These are phyloP conservation scores for Achaetomium macrosporum DNA, from an alignment of 2,329 filamentous ascomycete genomes.

Conservation along the genomic window DNA sequence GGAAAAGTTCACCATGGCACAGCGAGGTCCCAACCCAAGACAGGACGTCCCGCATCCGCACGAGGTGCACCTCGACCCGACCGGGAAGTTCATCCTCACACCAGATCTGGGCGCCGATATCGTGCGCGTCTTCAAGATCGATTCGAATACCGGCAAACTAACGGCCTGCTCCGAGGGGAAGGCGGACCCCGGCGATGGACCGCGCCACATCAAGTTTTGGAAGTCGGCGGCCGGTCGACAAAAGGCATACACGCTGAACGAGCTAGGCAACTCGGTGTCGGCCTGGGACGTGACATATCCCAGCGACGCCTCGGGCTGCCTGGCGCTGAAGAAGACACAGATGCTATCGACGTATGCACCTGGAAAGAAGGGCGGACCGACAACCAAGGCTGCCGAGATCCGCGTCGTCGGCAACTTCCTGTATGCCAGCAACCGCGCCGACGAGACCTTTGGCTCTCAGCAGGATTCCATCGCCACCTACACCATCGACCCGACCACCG, in stretches of 20 bases:
- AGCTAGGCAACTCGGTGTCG: constrained; percentile 45
- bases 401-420: constrained; percentile 48
- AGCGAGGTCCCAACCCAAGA: constrained; percentile 40
- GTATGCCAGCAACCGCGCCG: constrained; percentile 57
- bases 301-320: constrained; percentile 30
- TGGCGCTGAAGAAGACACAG: constrained; percentile 41
- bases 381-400: constrained; percentile 52
- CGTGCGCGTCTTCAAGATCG: constrained; percentile 48
- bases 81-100: constrained; percentile 43
- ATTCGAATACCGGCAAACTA: constrained; percentile 39
- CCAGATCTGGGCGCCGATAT: constrained; percentile 51
- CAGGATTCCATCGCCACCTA: constrained; percentile 53
- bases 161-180: constrained; percentile 39
- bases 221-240: constrained; percentile 25
- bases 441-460: constrained; percentile 48
- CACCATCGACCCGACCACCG: constrained; percentile 39
- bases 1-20: constrained; percentile 38
- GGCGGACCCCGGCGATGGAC: constrained; percentile 43
- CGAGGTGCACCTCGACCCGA: constrained; percentile 43
- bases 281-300: constrained; percentile 45
- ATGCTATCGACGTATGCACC: constrained; percentile 42
- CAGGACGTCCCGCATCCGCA: constrained; percentile 53
- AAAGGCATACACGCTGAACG: constrained; percentile 40
- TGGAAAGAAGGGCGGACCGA: constrained; percentile 36
- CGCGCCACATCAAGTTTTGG: constrained; percentile 50